Base-by-base conservation (phyloP, 2,329 filamentous ascomycete species). In the Cladosporium sphaerospermum region DNA sequence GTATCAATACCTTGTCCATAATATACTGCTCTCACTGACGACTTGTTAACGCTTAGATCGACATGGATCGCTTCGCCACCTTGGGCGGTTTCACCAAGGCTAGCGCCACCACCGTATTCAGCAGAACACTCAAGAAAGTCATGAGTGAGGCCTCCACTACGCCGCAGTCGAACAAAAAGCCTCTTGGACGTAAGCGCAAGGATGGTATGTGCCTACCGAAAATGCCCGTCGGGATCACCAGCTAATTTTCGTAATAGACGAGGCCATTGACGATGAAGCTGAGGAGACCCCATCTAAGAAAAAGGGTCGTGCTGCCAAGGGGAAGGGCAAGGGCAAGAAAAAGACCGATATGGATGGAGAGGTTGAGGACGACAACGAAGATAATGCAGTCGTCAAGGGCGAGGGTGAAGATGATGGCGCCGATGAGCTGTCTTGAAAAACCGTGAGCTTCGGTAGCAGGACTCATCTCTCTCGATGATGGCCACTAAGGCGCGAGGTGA, bases 121-220 rank as follows among this genome's bases (percentile, higher is more conserved):
- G 8, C 23, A 53, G 46, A 34, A 23, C 46, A 7, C 42, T 53
- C n/a, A 53, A 46, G 50, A 46, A 45, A 46, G 34, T 34, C 28
- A 45, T 45, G 43, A 19, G 23, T 9, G 50, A 41, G 10, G 16
- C 14, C 4, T n/a, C 9, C 33, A 40, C 41, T 16, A 39, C 41
- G 31, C 41, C 49, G 9, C 23, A 48, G 36, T 5, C 14, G 31
- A 34, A n/a, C 14, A 45, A 37, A 41, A 45, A 45, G 18, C 23
- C 11, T 10, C 19, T n/a, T 10, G 42, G 42, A 18, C 33, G 37
- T 23, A 52, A 52, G 50, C 50, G 50, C 23, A 52, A 52, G 42
- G 42, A 33, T 34, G 37, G 46, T 49, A 6, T 6, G 46, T 49
- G n/a, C 9, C 16, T 14, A 14, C 36, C 16, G 7, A 4, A 14